phyloP scores from a whole-genome alignment of 768 basidiomycete species.

The Tylopilus vinaceipallidus region DNA sequence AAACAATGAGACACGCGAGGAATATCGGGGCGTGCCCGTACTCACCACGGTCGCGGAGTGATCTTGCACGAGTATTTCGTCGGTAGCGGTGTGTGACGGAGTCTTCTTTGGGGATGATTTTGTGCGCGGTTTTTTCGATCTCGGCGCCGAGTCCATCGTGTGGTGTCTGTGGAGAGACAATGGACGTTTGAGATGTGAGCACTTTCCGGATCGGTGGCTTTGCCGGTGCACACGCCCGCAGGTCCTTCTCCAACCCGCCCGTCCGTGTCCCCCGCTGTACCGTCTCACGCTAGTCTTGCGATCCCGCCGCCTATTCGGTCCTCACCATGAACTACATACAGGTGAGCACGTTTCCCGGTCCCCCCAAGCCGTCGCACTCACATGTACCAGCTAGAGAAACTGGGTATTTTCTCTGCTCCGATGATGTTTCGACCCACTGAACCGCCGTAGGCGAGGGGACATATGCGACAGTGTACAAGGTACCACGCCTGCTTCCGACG shows the following conservation, averaged over 20 bases:
- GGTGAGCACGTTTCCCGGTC: conserved; percentile 30
- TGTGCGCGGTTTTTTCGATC: conserved; percentile 50
- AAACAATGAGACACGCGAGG: conserved; percentile 18
- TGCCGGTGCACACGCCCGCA: too few species aligned
- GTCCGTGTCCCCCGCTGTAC: conserved; percentile 4
- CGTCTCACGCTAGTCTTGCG: conserved; percentile 3
- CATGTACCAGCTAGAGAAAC: conserved; percentile 75
- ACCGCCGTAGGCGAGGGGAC: conserved; percentile 73
- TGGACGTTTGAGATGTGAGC: too few species aligned
- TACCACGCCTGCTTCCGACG: conserved; percentile 29
- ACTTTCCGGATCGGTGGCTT: conserved; percentile 21
- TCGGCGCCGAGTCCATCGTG: conserved; percentile 44
- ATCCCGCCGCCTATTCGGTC: neutral
- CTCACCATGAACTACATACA: conserved; percentile 57
- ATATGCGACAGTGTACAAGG: conserved; percentile 98
- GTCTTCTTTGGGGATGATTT: conserved; percentile 42
- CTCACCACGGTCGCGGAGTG: conserved; percentile 20
- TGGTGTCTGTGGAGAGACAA: neutral
- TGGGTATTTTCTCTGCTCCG: conserved; percentile 45
- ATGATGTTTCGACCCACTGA: conserved; percentile 7
- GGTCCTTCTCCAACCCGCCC: neutral
- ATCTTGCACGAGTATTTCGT: conserved; percentile 28
- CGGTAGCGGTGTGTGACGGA: neutral
- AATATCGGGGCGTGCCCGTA: neutral
- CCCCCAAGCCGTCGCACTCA: conserved; percentile 5